Percentiles rank a stretch among this genome's conserved stretches.
phyloP scores from a whole-genome alignment of 208 protist genomes.

The Leishmania gerbilli region DNA sequence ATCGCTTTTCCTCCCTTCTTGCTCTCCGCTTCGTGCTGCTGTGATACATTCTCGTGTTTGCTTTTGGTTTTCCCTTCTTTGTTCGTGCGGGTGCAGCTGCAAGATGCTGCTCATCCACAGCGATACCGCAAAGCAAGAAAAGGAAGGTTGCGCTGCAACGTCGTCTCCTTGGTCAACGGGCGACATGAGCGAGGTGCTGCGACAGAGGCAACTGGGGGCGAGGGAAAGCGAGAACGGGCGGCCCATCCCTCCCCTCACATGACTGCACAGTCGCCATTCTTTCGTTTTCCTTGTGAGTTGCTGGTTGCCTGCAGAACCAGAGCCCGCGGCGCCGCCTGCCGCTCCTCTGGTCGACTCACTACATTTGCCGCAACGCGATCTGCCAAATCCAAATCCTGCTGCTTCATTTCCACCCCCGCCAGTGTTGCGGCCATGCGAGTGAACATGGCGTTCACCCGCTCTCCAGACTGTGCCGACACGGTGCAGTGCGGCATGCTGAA shows the following conservation, averaged over 20 bases:
- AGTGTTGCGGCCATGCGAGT: constrained; percentile 87
- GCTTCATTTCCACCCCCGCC: constrained; percentile 65
- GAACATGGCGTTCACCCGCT: constrained; percentile 87
- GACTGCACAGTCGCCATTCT: constrained; percentile 42
- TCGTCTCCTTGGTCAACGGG: background rate
- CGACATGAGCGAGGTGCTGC: background rate
- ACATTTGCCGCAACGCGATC: constrained; percentile 58
- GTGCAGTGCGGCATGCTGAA: constrained; percentile 67
- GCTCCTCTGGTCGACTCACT: constrained; percentile 43
- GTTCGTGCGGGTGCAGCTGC: background rate
- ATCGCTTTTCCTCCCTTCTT: background rate
- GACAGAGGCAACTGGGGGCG: background rate
- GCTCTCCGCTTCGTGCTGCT: background rate
- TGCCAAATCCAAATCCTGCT: constrained; percentile 72
- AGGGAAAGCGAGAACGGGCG: background rate
- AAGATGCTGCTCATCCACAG: constrained; percentile 1
- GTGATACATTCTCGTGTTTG: background rate
- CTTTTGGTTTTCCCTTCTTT: too few relatives aligned
- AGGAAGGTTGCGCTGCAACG: background rate
- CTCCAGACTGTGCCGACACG: constrained; percentile 93
- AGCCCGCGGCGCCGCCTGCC: constrained; percentile 23
- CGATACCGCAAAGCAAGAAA: background rate
- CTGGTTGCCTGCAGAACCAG: constrained; percentile 13
- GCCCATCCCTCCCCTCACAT: constrained; percentile 37
- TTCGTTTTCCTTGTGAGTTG: constrained; percentile 25